These are phyloP conservation scores for Rubia peregrina DNA, from an alignment of 305 asterid species.

Conservation along the genomic window DNA sequence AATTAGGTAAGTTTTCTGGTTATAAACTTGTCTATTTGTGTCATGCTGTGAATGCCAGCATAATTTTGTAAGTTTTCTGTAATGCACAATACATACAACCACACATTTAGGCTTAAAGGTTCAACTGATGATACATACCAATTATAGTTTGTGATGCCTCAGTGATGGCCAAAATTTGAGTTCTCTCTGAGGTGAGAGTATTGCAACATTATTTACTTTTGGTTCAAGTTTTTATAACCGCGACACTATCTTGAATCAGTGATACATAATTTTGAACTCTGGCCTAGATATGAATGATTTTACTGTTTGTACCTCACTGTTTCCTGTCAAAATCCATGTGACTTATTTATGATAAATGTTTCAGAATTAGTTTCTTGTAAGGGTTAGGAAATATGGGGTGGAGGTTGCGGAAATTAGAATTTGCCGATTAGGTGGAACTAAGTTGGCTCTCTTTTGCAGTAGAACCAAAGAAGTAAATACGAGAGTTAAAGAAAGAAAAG, in stretches of 20 bases:
- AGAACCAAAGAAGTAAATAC: constrained; percentile 6
- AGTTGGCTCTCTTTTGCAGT: constrained; percentile 4
- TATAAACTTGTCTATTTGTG: not conserved
- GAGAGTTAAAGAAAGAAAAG: constrained; percentile 8
- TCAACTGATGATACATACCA: not conserved
- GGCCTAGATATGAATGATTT: not conserved
- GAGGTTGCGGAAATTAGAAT: not conserved
- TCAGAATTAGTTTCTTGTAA: not conserved
- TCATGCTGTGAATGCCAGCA: not conserved
- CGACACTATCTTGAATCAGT: not conserved
- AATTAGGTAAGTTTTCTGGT: constrained; percentile 42
- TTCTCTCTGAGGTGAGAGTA: not conserved
- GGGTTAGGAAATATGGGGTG: not conserved
- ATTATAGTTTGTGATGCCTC: not conserved
- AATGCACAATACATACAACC: not conserved
- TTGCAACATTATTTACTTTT: not conserved
- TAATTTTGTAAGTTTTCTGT: not conserved
- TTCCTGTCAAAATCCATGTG: not conserved
- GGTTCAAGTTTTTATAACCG: not conserved
- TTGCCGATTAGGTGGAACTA: not conserved
- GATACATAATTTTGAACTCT: not conserved
- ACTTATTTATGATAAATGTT: not conserved
- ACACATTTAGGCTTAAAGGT: not conserved
- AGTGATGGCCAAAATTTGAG: too few species aligned
- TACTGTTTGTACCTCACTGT: not conserved